These are phyloP conservation scores for Amoebophrya sp. DNA, from an alignment of 169 alveolate genomes.

Conservation along the genomic window DNA sequence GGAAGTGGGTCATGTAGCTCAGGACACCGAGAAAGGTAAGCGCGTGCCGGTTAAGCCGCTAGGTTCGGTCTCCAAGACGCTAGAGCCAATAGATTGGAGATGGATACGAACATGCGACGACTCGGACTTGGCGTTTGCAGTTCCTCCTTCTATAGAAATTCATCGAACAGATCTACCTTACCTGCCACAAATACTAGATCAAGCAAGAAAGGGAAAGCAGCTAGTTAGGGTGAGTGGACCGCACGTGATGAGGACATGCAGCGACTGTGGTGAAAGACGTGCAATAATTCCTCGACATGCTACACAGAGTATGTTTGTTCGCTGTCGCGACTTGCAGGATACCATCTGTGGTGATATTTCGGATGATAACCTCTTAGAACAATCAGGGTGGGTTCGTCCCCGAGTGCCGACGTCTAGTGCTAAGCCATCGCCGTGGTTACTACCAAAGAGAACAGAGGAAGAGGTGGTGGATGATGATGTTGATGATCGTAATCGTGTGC, in stretches of 20 bases:
- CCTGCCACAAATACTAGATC: not conserved
- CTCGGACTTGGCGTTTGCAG: not conserved
- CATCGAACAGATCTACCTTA: not conserved
- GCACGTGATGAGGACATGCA: not conserved
- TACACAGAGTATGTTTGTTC: not conserved
- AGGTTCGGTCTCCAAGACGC: not conserved
- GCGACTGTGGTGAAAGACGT: not conserved
- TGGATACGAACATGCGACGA: not conserved
- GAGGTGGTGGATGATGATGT: not conserved
- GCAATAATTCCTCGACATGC: not conserved
- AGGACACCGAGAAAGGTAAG: not conserved
- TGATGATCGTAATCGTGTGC: not conserved
- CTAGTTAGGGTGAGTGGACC: not conserved
- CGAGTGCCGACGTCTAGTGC: not conserved
- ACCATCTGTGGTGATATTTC: not conserved
- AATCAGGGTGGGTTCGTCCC: not conserved
- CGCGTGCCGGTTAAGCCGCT: not conserved
- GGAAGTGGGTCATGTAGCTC: not conserved
- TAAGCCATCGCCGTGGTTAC: not conserved
- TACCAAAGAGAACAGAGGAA: not conserved
- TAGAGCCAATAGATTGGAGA: not conserved
- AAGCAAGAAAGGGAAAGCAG: not conserved
- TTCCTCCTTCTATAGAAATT: not conserved
- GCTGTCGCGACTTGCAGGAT: not conserved
- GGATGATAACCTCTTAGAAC: not conserved